A percentile compares a stretch with the other conserved stretches of the same genome.
phyloP scores from a whole-genome alignment of 306 rosid genomes.

The Fragaria vesca region DNA sequence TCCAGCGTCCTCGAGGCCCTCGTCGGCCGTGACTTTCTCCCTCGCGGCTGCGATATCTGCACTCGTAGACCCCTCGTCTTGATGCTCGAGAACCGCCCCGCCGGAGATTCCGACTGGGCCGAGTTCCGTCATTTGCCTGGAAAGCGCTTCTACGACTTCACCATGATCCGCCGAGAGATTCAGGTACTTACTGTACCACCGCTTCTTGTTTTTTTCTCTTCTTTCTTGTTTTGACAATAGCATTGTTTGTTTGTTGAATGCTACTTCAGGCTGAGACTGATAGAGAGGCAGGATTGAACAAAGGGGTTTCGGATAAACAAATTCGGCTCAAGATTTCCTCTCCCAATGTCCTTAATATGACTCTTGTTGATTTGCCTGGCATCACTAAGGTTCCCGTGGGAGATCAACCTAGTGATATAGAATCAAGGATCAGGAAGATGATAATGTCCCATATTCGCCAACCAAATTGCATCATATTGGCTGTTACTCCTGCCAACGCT shows the following conservation, averaged over 20 bases:
- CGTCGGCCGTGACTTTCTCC: constrained; percentile 44
- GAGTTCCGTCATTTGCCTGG: constrained; percentile 43
- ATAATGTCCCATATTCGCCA: constrained; percentile 30
- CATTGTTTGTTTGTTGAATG: not conserved
- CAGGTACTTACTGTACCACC: constrained; percentile 16
- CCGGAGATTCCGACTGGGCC: constrained; percentile 22
- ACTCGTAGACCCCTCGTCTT: constrained; percentile 38
- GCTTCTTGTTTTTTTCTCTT: not conserved
- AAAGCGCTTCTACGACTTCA: constrained; percentile 35
- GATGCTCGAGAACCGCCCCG: constrained; percentile 35
- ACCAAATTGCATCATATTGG: constrained; percentile 35
- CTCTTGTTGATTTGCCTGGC: constrained; percentile 46
- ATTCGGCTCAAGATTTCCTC: constrained; percentile 39
- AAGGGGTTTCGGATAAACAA: constrained; percentile 37
- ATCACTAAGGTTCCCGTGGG: constrained; percentile 44
- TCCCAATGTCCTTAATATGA: constrained; percentile 40
- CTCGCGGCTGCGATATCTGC: constrained; percentile 36
- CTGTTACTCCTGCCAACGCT: constrained; percentile 44
- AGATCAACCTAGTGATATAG: constrained; percentile 45
- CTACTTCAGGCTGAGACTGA: constrained; percentile 36
- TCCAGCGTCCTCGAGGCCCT: constrained; percentile 44
- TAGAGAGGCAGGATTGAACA: constrained; percentile 35
- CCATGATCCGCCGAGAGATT: constrained; percentile 34
- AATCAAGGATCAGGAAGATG: constrained; percentile 39
- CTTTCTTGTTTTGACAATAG: too few species aligned